Evolutionary conservation across 2,329 filamentous ascomycete genomes (phyloP).

Genomic region (Penicillium sp.): DNA sequence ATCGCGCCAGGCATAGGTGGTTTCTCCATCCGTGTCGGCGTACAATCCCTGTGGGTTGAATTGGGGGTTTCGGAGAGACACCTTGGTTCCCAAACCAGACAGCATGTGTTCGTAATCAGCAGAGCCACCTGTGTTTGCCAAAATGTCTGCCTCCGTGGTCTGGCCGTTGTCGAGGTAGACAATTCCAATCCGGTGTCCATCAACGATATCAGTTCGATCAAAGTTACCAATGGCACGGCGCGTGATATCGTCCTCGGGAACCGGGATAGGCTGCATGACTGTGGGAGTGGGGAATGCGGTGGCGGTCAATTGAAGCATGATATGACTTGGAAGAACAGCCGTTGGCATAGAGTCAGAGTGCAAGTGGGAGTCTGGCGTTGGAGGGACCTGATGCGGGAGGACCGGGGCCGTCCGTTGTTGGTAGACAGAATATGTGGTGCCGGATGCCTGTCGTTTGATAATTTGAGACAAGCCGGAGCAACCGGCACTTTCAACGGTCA

Average conservation of each 20-base stretch:
- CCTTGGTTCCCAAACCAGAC: constrained; percentile 76
- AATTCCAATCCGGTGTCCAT: constrained; percentile 93
- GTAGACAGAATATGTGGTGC: constrained; percentile 52
- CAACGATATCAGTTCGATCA: constrained; percentile 84
- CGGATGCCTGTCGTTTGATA: constrained; percentile 53
- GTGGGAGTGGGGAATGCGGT: constrained; percentile 47
- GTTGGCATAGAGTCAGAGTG: constrained; percentile 41
- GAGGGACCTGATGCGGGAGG: constrained; percentile 47
- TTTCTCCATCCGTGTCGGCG: constrained; percentile 78
- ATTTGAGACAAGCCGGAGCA: constrained; percentile 51
- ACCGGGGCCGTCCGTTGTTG: constrained; percentile 49
- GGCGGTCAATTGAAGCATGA: constrained; percentile 47
- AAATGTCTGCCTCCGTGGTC: constrained; percentile 76
- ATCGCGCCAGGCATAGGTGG: constrained; percentile 92
- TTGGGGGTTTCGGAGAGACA: constrained; percentile 74
- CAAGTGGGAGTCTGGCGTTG: constrained; percentile 41
- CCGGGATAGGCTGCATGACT: constrained; percentile 68
- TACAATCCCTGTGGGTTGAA: constrained; percentile 96
- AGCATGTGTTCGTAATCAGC: constrained; percentile 86
- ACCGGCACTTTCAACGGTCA: constrained; percentile 52
- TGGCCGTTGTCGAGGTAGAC: constrained; percentile 91
- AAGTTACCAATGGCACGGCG: constrained; percentile 76
- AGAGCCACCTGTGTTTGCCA: constrained; percentile 83
- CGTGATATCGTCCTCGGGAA: constrained; percentile 72
- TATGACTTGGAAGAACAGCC: constrained; percentile 49